Conservation (phyloP, 1,139 yeast species). For the Candida gigantensis region DNA sequence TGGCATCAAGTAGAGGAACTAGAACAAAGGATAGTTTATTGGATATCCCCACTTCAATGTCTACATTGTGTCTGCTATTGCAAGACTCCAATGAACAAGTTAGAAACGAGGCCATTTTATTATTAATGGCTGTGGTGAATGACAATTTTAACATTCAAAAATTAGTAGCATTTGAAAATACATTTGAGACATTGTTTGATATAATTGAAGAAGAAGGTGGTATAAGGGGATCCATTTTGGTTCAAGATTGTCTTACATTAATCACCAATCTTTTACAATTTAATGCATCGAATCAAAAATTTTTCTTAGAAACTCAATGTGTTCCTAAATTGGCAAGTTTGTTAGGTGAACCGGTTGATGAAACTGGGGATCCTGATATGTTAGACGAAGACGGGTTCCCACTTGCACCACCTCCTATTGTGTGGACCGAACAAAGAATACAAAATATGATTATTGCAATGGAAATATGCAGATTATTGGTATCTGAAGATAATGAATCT, state of each 20-base stretch:
- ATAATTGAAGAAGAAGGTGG: conserved; percentile 90
- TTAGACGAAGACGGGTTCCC: conserved; percentile 20
- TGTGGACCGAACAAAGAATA: conserved; percentile 74
- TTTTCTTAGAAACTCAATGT: conserved; percentile 84
- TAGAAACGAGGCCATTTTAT: conserved; percentile 79
- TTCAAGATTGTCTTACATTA: conserved; percentile 83
- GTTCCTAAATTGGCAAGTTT: conserved; percentile 63
- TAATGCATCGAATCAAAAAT: conserved; percentile 88
- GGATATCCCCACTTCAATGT: conserved; percentile 75
- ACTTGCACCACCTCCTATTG: conserved; percentile 34
- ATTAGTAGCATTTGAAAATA: conserved; percentile 90
- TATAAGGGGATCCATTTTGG: conserved; percentile 83
- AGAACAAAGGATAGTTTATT: conserved; percentile 76
- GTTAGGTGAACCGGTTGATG: conserved; percentile 59
- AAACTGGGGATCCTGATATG: conserved; percentile 30
- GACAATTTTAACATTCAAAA: conserved; percentile 88
- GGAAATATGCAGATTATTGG: conserved; percentile 74
- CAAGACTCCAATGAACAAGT: conserved; percentile 84
- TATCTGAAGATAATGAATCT: conserved; percentile 71
- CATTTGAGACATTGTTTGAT: conserved; percentile 77
- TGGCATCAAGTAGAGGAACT: conserved; percentile 73
- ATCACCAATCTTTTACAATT: conserved; percentile 72
- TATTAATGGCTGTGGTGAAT: conserved; percentile 80
- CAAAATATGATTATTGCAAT: conserved; percentile 66
- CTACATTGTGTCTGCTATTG: conserved; percentile 68